A percentile compares a stretch with the other conserved stretches of the same genome.
Evolutionary conservation across 169 alveolate genomes (phyloP).

Genomic region (Plasmodium yoelii): DNA sequence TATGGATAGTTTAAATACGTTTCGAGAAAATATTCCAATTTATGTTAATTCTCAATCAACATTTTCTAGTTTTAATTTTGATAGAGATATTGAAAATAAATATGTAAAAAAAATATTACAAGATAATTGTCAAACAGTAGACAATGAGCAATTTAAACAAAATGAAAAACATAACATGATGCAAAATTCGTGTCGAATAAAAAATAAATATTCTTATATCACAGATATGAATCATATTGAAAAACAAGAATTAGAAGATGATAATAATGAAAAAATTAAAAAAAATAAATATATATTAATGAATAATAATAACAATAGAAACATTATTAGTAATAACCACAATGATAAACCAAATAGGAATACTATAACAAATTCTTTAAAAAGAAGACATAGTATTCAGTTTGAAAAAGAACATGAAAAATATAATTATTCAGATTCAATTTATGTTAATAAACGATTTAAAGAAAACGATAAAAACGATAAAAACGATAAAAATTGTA

Average conservation of each 20-base stretch:
- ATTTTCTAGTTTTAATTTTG: conserved; percentile 58
- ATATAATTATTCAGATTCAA: conserved; percentile 23
- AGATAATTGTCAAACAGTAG: not conserved
- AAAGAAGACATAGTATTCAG: conserved; percentile 67
- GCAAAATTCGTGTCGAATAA: not conserved
- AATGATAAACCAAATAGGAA: conserved; percentile 9
- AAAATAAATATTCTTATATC: conserved; percentile 12
- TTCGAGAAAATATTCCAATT: conserved; percentile 39
- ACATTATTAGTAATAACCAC: no score
- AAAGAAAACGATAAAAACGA: not conserved
- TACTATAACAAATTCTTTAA: conserved; percentile 16
- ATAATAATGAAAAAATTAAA: no score
- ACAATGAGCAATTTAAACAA: not conserved
- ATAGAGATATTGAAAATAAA: conserved; percentile 32
- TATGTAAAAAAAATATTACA: conserved; percentile 3
- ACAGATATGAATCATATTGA: not conserved
- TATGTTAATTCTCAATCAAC: conserved; percentile 57
- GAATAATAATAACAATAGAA: no score
- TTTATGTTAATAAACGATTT: conserved; percentile 11
- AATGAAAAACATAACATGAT: not conserved
- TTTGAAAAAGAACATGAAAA: conserved; percentile 31
- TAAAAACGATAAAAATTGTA: not conserved
- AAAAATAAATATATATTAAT: no score
- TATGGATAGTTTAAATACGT: conserved; percentile 35
- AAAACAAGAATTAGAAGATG: not conserved